A percentile compares a stretch with the other conserved stretches of the same genome.
These are phyloP conservation scores for Chalciporus sp. DNA, from an alignment of 1,284 basidiomycete species.

Conservation along the genomic window DNA sequence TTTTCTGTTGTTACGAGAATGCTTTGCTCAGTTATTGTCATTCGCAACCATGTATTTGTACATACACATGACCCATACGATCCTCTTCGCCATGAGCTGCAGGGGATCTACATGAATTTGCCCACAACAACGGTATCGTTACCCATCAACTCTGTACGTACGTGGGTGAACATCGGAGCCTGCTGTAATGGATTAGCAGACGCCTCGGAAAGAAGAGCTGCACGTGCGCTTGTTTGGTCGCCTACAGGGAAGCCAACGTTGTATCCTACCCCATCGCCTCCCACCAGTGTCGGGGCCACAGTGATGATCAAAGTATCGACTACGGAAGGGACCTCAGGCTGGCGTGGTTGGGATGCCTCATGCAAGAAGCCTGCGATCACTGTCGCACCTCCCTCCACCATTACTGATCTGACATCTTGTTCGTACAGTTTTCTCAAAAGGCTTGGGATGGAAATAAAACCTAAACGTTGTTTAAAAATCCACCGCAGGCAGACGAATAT, in stretches of 20 bases:
- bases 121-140: slow-evolving; percentile 45
- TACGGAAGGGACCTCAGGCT: slow-evolving; percentile 7
- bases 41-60: not conserved
- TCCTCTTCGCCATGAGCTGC: not conserved
- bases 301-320: slow-evolving; percentile 82
- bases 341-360: slow-evolving; percentile 15
- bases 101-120: slow-evolving; percentile 18
- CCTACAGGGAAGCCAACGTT: slow-evolving; percentile 20
- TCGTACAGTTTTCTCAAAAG: slow-evolving; percentile 56
- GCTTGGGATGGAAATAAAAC: slow-evolving; percentile 48
- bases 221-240: slow-evolving; percentile 12
- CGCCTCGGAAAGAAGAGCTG: slow-evolving; percentile 1
- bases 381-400: slow-evolving; percentile 93
- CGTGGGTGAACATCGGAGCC: slow-evolving; percentile 36
- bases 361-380: slow-evolving; percentile 81
- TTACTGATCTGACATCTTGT: slow-evolving; percentile 71
- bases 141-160: slow-evolving; percentile 42
- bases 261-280: slow-evolving; percentile 70
- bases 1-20: not conserved
- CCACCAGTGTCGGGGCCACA: slow-evolving; percentile 80
- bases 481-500: slow-evolving; percentile 3
- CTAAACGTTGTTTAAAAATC: slow-evolving; percentile 29
- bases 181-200: slow-evolving; percentile 15
- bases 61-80: not conserved
- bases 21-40: not conserved